These are phyloP conservation scores for Poa annua DNA, from an alignment of 176 grass and related monocot genomes.

Conservation along the genomic window DNA sequence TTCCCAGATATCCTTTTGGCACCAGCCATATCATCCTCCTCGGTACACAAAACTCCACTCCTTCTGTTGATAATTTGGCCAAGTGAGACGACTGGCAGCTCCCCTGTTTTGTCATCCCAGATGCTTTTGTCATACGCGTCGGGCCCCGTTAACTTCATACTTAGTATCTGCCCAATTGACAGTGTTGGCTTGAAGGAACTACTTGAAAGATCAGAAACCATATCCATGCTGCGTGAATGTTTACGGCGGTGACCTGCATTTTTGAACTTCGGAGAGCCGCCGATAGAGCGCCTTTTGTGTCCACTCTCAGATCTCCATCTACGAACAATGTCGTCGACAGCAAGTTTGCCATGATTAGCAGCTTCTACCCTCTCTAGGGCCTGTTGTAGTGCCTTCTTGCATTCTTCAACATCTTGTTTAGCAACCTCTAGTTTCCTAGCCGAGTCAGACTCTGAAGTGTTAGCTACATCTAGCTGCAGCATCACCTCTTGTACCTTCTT, in stretches of 20 bases:
- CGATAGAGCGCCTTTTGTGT: conserved; percentile 44
- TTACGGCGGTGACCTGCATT: conserved; percentile 44
- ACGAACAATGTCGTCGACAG: conserved; percentile 63
- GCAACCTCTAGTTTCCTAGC: conserved; percentile 69
- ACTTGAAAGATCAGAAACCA: conserved; percentile 46
- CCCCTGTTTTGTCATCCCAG: conserved; percentile 54
- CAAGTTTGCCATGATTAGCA: conserved; percentile 67
- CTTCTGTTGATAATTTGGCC: conserved; percentile 87
- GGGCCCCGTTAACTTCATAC: conserved; percentile 78
- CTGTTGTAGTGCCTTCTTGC: conserved; percentile 68
- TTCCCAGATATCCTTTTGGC: conserved; percentile 51
- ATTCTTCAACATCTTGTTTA: conserved; percentile 64
- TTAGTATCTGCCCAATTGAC: conserved; percentile 93
- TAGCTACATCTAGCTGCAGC: conserved; percentile 62
- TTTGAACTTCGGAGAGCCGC: conserved; percentile 69
- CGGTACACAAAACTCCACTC: conserved; percentile 36
- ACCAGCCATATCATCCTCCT: conserved; percentile 45
- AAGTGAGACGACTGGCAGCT: conserved; percentile 62
- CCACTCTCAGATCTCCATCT: conserved; percentile 67
- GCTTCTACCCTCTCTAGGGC: conserved; percentile 74
- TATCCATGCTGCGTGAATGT: conserved; percentile 38
- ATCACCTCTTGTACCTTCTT: conserved; percentile 66
- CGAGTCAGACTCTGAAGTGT: conserved; percentile 49
- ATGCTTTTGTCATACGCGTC: conserved; percentile 56
- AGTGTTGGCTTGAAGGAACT: conserved; percentile 55